Evolutionary conservation across 371 early-diverging fungal genomes (phyloP).

Genomic region (Thermomucor indicae-seudaticae): DNA sequence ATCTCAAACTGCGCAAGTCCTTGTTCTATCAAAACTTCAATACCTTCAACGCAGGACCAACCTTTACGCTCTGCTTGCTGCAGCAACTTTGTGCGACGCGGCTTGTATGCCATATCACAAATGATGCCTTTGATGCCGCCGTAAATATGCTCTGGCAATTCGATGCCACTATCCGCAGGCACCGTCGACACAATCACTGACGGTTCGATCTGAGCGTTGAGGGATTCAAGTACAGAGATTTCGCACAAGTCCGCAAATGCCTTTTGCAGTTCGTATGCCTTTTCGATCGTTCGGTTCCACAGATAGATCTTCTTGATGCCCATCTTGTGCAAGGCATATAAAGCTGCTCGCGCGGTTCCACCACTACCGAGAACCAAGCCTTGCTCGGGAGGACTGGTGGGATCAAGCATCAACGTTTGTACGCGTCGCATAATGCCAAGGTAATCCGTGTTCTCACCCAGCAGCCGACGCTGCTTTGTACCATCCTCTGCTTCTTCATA

Average conservation of each 20-base stretch:
- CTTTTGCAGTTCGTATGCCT: conserved; percentile 67
- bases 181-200: conserved; percentile 74
- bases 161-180: conserved; percentile 75
- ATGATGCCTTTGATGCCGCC: conserved; percentile 63
- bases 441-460: conserved; percentile 96
- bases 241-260: conserved; percentile 60
- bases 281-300: conserved; percentile 84
- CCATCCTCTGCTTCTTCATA: conserved; percentile 29
- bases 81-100: conserved; percentile 75
- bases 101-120: conserved; percentile 93
- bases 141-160: conserved; percentile 53
- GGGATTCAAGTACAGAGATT: conserved; percentile 34
- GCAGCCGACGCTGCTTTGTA: conserved; percentile 42
- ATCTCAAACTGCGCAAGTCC: conserved; percentile 83
- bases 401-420: conserved; percentile 45
- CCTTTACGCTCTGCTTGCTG: conserved; percentile 53
- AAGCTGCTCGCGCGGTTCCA: conserved; percentile 92
- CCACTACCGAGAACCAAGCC: conserved; percentile 95
- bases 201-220: conserved; percentile 30
- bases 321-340: conserved; percentile 79
- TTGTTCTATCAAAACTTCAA: conserved; percentile 88
- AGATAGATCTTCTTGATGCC: conserved; percentile 66
- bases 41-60: conserved; percentile 80
- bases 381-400: conserved; percentile 27
- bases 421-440: conserved; percentile 78